These are phyloP conservation scores for Aureobasidium uvarum DNA, from an alignment of 2,329 filamentous ascomycete genomes.

Conservation along the genomic window DNA sequence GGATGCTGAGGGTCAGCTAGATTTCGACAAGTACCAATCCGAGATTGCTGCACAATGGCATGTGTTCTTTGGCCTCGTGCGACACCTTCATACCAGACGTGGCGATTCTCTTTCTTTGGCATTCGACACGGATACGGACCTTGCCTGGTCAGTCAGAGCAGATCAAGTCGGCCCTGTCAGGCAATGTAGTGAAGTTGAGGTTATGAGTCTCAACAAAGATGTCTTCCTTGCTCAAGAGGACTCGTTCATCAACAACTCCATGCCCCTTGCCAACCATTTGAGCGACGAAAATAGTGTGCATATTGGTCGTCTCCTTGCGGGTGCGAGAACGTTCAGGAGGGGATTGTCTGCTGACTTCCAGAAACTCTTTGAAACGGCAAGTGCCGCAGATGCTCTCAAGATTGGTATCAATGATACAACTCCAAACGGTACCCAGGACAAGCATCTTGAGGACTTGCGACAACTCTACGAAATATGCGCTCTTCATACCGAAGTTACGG, in stretches of 20 bases:
- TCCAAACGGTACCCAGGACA: conserved; percentile 25
- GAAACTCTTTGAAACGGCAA: conserved; percentile 50
- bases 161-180: conserved; percentile 78
- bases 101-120: conserved; percentile 77
- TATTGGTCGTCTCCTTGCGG: conserved; percentile 30
- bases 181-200: conserved; percentile 74
- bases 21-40: conserved; percentile 71
- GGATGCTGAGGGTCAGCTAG: conserved; percentile 62
- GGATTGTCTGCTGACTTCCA: conserved; percentile 32
- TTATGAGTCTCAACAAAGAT: conserved; percentile 65
- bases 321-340: conserved; percentile 31
- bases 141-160: conserved; percentile 81
- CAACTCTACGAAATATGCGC: conserved; percentile 74
- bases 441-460: conserved; percentile 41
- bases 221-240: conserved; percentile 41
- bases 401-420: conserved; percentile 20
- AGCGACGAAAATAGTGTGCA: conserved; percentile 26
- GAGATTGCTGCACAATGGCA: conserved; percentile 84
- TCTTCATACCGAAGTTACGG: conserved; percentile 74
- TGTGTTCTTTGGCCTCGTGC: conserved; percentile 79
- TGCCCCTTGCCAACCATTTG: conserved; percentile 30
- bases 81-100: conserved; percentile 81
- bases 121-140: conserved; percentile 66
- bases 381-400: conserved; percentile 20
- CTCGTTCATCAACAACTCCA: conserved; percentile 31